These are phyloP conservation scores for Ramaria sp. DNA, from an alignment of 768 basidiomycete genomes.

Conservation along the genomic window DNA sequence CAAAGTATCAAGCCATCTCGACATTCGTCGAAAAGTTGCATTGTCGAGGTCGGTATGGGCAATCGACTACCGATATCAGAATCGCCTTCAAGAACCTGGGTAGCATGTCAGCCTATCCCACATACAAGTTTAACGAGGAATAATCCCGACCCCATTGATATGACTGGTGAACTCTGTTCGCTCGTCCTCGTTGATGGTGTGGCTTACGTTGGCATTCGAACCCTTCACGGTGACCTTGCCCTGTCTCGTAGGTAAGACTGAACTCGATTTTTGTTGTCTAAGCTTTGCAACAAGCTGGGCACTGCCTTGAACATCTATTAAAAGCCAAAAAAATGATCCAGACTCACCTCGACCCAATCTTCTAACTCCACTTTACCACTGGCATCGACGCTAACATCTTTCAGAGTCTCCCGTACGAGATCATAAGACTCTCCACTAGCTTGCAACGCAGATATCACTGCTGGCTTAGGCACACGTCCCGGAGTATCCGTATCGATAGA, in stretches of 20 bases:
- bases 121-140: background rate
- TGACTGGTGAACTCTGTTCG: conserved; percentile 94
- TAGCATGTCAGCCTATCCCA: conserved; percentile 9
- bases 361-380: conserved; percentile 95
- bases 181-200: conserved; percentile 97
- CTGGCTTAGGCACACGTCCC: conserved; percentile 73
- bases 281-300: conserved; percentile 74
- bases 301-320: background rate
- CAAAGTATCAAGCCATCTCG: conserved; percentile 92
- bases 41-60: conserved; percentile 91
- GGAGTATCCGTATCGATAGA: conserved; percentile 68
- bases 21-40: conserved; percentile 98
- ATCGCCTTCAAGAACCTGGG: conserved; percentile 84
- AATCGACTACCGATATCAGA: conserved; percentile 69
- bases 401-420: conserved; percentile 78
- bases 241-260: conserved; percentile 48
- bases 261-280: conserved; percentile 19
- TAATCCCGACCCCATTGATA: conserved; percentile 72
- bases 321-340: background rate
- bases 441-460: conserved; percentile 71
- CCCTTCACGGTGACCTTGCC: conserved; percentile 94
- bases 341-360: conserved; percentile 90
- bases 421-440: conserved; percentile 84
- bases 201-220: conserved; percentile 89
- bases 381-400: conserved; percentile 88